Conservation (phyloP, 169 alveolate species). For the Sarcocystis neurona region DNA sequence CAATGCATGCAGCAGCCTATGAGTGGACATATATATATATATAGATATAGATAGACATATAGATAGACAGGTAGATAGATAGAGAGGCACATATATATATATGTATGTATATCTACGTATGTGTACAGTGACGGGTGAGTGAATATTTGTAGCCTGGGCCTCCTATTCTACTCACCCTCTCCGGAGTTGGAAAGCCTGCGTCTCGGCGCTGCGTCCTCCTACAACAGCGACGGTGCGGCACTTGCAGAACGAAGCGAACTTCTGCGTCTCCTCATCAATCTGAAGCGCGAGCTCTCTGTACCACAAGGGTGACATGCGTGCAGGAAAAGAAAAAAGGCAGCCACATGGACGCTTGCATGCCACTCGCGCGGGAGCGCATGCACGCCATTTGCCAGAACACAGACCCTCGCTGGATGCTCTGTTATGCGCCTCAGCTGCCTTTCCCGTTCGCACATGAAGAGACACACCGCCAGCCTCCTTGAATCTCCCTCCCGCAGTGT, state of each 20-base stretch:
- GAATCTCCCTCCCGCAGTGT: too few relatives aligned
- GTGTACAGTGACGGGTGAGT: not conserved
- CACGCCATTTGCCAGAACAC: too few relatives aligned
- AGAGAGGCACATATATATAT: not conserved
- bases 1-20: not conserved
- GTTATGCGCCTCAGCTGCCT: too few relatives aligned
- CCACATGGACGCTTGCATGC: too few relatives aligned
- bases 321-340: too few relatives aligned
- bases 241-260: constrained; percentile 81
- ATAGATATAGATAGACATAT: not conserved
- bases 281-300: constrained; percentile 92
- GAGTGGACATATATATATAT: not conserved
- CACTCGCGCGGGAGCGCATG: too few relatives aligned
- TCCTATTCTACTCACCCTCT: constrained; percentile 78
- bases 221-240: constrained; percentile 91
- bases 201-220: constrained; percentile 95
- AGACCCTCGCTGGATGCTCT: too few relatives aligned
- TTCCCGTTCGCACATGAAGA: too few relatives aligned
- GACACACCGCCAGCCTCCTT: too few relatives aligned
- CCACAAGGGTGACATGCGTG: not conserved
- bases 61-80: not conserved
- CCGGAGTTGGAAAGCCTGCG: constrained; percentile 90
- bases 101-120: not conserved
- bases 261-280: constrained; percentile 90
- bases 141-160: not conserved